Base-by-base conservation (phyloP, 2,329 filamentous ascomycete genomes). In the Pochonia chlamydosporia region DNA sequence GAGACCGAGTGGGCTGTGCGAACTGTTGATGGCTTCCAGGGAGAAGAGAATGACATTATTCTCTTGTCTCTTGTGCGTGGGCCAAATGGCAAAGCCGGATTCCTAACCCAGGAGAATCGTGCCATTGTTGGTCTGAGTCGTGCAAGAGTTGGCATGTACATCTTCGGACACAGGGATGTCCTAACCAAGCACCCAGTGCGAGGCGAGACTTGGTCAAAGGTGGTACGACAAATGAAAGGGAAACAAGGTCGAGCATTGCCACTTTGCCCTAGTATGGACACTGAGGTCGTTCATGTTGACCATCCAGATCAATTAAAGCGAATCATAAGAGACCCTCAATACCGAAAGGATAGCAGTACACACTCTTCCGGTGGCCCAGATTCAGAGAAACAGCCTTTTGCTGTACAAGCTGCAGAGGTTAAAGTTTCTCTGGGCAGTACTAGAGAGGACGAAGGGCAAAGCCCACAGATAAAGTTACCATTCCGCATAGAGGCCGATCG, bases 21-120 rank as follows among this genome's bases (percentile, higher is more conserved):
- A 28, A 96, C 90, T 0, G 87, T 96, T 0, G 91, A 96, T 58
- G 88, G 86, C 0, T 96, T 92, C 58, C 90, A 96, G 62, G 90
- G 90, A 11, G 89, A 96, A 57, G 89, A 96, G 61, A 96, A 95
- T 52, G 86, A 91, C 21, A 73, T 96, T 8, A 74, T 96, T 9
- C 62, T 96, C 2, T 69, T 96, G 0, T 95, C 90, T 0, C 70
- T 95, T 0, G 89, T 93, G 3, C 79, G 91, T 37, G 90, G 84
- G 53, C 85, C 84, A 14, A 49, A 50, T 3, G 55, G 57, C 33
- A 57, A 56, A 1, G 83, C 90, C 25, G 91, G 91, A 0, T 96
- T 96, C 55, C 71, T 95, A 2, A 72, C 76, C 2, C 81, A 85
- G 48, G 63, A 68, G 51, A 81, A 82, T 51, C 73, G 80, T 16